These are phyloP conservation scores for Amyloporia xantha DNA, from an alignment of 768 basidiomycete genomes.

Conservation along the genomic window DNA sequence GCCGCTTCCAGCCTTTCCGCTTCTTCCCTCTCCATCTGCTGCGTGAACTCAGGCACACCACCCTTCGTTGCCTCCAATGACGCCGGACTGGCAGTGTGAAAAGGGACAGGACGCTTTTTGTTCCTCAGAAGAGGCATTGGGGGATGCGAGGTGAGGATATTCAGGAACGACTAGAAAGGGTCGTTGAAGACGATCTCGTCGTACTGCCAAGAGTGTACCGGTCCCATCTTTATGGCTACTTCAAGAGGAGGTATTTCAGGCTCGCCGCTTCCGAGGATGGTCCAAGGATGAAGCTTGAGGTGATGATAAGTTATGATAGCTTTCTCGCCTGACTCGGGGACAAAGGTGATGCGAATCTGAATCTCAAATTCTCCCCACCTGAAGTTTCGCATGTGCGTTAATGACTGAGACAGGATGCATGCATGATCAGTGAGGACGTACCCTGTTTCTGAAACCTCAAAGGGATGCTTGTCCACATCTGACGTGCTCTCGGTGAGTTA, in stretches of 20 bases:
- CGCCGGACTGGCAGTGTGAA: slow-evolving; percentile 47
- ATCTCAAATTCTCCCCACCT: slow-evolving; percentile 99
- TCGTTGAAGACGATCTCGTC: slow-evolving; percentile 97
- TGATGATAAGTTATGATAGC: slow-evolving; percentile 84
- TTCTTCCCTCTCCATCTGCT: slow-evolving; percentile 84
- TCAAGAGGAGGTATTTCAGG: slow-evolving; percentile 63
- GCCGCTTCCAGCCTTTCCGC: slow-evolving; percentile 73
- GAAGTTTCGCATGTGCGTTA: neutral
- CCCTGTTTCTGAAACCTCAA: slow-evolving; percentile 96
- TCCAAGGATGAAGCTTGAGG: slow-evolving; percentile 93
- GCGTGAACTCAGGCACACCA: slow-evolving; percentile 77
- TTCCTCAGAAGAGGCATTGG: slow-evolving; percentile 73
- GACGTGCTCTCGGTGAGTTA: slow-evolving; percentile 7
- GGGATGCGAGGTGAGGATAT: slow-evolving; percentile 71
- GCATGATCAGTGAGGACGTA: slow-evolving; percentile 28
- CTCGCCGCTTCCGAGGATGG: slow-evolving; percentile 52
- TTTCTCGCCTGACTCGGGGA: slow-evolving; percentile 87
- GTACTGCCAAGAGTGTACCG: slow-evolving; percentile 97
- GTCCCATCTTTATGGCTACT: slow-evolving; percentile 57
- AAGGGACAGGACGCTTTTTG: slow-evolving; percentile 59
- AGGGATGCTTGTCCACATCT: slow-evolving; percentile 93
- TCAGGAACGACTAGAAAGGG: slow-evolving; percentile 82
- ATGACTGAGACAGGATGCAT: neutral
- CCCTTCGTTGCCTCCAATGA: slow-evolving; percentile 60
- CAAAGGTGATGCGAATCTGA: slow-evolving; percentile 84